Base-by-base conservation (phyloP, 768 basidiomycete species). In the Lactarius trivialis region DNA sequence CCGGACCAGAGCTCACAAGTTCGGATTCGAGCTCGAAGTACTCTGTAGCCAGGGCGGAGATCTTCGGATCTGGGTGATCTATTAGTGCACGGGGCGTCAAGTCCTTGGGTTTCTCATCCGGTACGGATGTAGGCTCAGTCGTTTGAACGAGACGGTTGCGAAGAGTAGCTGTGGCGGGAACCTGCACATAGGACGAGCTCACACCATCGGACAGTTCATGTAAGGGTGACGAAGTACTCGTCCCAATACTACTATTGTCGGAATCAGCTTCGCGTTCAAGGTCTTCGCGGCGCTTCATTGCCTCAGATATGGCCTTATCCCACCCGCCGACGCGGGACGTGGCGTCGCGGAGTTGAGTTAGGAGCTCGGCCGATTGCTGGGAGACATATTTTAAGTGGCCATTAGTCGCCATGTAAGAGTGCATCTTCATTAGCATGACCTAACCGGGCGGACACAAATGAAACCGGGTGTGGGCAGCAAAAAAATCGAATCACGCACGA, bases 401-500 rank as follows among this genome's bases (percentile, higher is more conserved):
- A 70, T 98, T 98, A 48, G 88, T 82, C 24, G 86, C 81, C 72
- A 90, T 83, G 74, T 98, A 99, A 5, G 93, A 97, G 73, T 99
- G 95, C 80, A 96, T 88, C 75, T 97, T 91, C 92, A 94, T 94
- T 68, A 93, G 82, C 86, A 94, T 86, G 62, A 87, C 83, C 83
- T 86, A 58, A 24, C 37, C 14, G 32, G 24, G 33, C 45, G 45
- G 7, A 19, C 50, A 28, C 4, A 56, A 41, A 15, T 61, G 50
- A 49, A 26, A 30, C 24, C 17, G 3, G 12, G 26, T 41, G 33
- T 26, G 8, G 7, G 24, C 12, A 51, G 37, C 21, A 8, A 26
- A 15, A n/a, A 19, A 11, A 50, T 41, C 30, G 58, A 36, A 32
- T 68, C n/a, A 62, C 82, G 58, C 65, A 86, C 91, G 24, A 98